Base-by-base conservation (phyloP, 495 filamentous ascomycete genomes). In the Rostrohypoxylon terebratum region DNA sequence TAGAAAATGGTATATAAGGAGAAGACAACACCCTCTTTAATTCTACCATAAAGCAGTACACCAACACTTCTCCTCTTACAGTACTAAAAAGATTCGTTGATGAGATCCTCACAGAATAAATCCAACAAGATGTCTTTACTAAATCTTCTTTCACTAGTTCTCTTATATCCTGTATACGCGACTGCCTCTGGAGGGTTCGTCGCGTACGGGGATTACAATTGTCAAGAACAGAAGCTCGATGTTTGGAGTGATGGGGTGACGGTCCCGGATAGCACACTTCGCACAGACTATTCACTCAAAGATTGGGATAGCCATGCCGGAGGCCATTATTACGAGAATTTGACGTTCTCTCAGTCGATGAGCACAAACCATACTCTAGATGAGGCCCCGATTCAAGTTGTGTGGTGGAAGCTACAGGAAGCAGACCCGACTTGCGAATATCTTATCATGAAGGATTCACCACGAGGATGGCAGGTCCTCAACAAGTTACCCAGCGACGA, bases 361-460 rank as follows among this genome's bases (percentile, higher is more conserved):
- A 42, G 50, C 10, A 63, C 71, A 3, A 59, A 58, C 34, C 36
- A 71, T 20, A 44, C 20, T 5, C 40, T 55, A 2, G 42, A 60
- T 2, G 42, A 67, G 7, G 42, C 66, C 7, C 66, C 66, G 9
- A 33, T 59, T 8, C 62, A 69, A 34, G 66, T 69, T 36, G 63
- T 70, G 3, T 70, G 66, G 42, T 74, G 66, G 66, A 63, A 70
- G 21, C 58, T 63, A 3, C 50, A 67, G 6, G 25, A 74, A 36
- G 66, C 62, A 1, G 71, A 74, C 38, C 66, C 66, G 16, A 44
- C 40, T 1, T 74, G 71, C 42, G 62, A 70, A 23, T 59, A 59
- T 18, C 63, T 74, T n/a, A 2, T 74, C 50, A 70, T 74, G 66
- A 74, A 48, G 59, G 51, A 70, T 23, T 59, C 57, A 8, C 34